Base-by-base conservation (phyloP, 768 basidiomycete species). In the Mycena alexandri region DNA sequence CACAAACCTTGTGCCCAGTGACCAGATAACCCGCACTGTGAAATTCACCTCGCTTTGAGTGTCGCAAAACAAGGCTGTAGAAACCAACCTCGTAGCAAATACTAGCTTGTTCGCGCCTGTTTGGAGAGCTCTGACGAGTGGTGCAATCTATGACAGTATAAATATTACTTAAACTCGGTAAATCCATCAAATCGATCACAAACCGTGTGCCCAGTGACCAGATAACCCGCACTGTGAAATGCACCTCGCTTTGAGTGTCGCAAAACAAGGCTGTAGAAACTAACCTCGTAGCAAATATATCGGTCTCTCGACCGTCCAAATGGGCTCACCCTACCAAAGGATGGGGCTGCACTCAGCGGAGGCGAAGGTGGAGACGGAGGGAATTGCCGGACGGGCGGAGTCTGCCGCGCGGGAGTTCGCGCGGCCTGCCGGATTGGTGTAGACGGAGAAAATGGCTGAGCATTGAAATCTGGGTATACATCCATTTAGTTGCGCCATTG, bases 261-360 rank as follows among this genome's bases (percentile, higher is more conserved):
- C 54, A 55, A 38, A 55, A 55, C 46, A 55, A 41, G 38, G 54
- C 38, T 5, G 54, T 24, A 2, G 21, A 25, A 16, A 55, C 54
- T 5, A 25, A 55, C 54, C 38, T 24, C 22, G 54, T 55, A 55
- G 54, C 54, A 55, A 55, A 42, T 55, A 42, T 55, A 36, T 55
- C 22, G 52, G 52, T 38, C 52, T 54, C 52, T 55, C 13, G 38
- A 55, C 38, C 36, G 54, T 25, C 54, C 54, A 55, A 34, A 52
- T 52, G 16, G 51, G 33, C 51, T 52, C 51, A 14, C 29, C 29
- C 51, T 22, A 36, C 51, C 51, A 9, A 33, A 52, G 51, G 25
- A 52, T 52, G 51, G 50, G 50, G 47, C 43, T 44, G 43, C 43
- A 44, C 43, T 44, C 43, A 14, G 43, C 43, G n/a, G 46, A 50